A percentile compares a stretch with the other conserved stretches of the same genome.
Conservation (phyloP, 331 rosid species). For the Quercus phellos region DNA sequence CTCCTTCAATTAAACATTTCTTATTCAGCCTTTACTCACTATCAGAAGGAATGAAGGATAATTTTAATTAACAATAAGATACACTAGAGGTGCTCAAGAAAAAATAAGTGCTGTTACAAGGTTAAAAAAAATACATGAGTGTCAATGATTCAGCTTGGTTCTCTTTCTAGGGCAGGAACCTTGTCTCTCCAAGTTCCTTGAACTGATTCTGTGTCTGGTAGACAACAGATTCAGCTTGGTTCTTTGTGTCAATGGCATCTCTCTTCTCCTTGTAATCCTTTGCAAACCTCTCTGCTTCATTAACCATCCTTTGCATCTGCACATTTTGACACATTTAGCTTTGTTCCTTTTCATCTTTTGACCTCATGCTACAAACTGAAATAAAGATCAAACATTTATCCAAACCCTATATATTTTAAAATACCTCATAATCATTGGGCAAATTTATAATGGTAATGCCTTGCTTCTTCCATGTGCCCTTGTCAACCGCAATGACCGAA, state of each 20-base stretch:
- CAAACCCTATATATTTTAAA: background rate
- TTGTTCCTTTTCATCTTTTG: too few species aligned
- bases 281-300: slow-evolving; percentile 43
- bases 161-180: slow-evolving; percentile 48
- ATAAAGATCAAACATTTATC: background rate
- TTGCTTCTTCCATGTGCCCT: slow-evolving; percentile 59
- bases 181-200: slow-evolving; percentile 50
- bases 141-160: slow-evolving; percentile 25
- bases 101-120: too few species aligned
- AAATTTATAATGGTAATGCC: slow-evolving; percentile 57
- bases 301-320: slow-evolving; percentile 50
- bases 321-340: background rate
- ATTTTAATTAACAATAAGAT: too few species aligned
- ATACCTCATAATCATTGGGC: slow-evolving; percentile 48
- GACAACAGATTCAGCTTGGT: slow-evolving; percentile 51
- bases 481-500: slow-evolving; percentile 45
- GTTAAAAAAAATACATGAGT: too few species aligned
- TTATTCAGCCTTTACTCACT: too few species aligned
- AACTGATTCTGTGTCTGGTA: slow-evolving; percentile 55
- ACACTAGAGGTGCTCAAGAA: too few species aligned
- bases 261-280: slow-evolving; percentile 63
- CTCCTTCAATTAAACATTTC: too few species aligned
- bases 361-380: background rate
- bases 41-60: too few species aligned
- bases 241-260: slow-evolving; percentile 56